phyloP scores from a whole-genome alignment of 2,329 filamentous ascomycete species.

The Pseudogymnoascus sp. region DNA sequence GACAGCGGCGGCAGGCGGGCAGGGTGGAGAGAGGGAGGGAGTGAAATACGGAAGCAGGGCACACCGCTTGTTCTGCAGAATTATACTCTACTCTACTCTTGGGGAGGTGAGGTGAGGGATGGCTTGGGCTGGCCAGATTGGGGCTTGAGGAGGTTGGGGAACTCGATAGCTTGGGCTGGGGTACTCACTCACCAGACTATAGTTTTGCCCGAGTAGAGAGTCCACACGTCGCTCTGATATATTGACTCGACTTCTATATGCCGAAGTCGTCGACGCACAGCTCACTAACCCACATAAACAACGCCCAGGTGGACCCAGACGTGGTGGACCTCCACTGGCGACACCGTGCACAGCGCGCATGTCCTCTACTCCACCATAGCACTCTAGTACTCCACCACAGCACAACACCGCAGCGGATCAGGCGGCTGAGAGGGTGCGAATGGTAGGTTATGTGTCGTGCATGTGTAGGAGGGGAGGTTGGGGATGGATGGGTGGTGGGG shows the following conservation, averaged over 20 bases:
- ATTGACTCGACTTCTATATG: not conserved
- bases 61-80: not conserved
- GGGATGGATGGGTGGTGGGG: not conserved
- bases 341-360: not conserved
- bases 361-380: too few relatives aligned
- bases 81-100: too few relatives aligned
- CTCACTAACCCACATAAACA: not conserved
- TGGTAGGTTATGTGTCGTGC: not conserved
- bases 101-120: too few relatives aligned
- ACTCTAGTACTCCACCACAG: too few relatives aligned
- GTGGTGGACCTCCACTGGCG: not conserved
- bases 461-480: not conserved
- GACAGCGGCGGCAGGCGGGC: not conserved
- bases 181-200: not conserved
- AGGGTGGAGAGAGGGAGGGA: not conserved
- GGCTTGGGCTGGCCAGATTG: not conserved
- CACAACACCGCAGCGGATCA: not conserved
- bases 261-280: not conserved
- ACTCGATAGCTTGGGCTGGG: too few relatives aligned
- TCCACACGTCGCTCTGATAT: not conserved
- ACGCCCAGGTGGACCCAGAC: not conserved
- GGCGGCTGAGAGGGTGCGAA: not conserved
- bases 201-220: not conserved
- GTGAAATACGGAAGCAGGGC: not conserved
- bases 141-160: not conserved